Percentiles rank a stretch among this genome's conserved stretches.
Conservation (phyloP, 768 basidiomycete species). For the Roridomyces roridus region DNA sequence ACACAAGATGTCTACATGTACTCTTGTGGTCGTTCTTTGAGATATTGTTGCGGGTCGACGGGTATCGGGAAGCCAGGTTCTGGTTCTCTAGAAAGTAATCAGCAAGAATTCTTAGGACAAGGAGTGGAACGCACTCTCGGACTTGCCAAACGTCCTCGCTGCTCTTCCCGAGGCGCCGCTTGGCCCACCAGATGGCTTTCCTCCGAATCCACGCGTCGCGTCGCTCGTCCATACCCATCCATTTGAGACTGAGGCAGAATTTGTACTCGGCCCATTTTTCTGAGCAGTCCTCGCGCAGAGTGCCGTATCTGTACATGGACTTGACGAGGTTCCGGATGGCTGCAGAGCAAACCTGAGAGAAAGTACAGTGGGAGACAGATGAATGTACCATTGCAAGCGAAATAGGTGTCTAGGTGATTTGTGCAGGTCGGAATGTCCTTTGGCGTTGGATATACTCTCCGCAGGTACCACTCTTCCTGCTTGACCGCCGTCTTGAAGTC, state of each 20-base stretch:
- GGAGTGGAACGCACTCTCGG: constrained; percentile 63
- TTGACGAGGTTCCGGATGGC: constrained; percentile 83
- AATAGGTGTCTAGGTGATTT: constrained; percentile 73
- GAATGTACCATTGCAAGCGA: constrained; percentile 68
- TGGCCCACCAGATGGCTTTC: constrained; percentile 95
- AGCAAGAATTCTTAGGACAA: background rate
- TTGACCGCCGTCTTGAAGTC: constrained; percentile 62
- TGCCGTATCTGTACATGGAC: constrained; percentile 86
- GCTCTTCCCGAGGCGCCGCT: constrained; percentile 72
- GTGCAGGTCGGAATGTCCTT: constrained; percentile 87
- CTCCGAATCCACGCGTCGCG: constrained; percentile 85
- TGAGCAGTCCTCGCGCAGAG: constrained; percentile 69
- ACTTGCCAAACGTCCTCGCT: constrained; percentile 97
- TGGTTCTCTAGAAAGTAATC: constrained; percentile 47
- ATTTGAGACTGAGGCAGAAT: constrained; percentile 88
- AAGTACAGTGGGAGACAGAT: background rate
- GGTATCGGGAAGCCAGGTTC: constrained; percentile 54
- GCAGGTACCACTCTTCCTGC: constrained; percentile 74
- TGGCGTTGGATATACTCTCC: constrained; percentile 69
- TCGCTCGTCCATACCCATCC: constrained; percentile 75
- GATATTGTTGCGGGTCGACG: constrained; percentile 27
- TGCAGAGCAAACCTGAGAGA: constrained; percentile 33
- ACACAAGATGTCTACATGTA: constrained; percentile 14
- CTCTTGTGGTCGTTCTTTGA: constrained; percentile 16
- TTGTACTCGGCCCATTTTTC: constrained; percentile 92